Conservation (phyloP, 129 eudicot species). For the Cynara cardunculus region DNA sequence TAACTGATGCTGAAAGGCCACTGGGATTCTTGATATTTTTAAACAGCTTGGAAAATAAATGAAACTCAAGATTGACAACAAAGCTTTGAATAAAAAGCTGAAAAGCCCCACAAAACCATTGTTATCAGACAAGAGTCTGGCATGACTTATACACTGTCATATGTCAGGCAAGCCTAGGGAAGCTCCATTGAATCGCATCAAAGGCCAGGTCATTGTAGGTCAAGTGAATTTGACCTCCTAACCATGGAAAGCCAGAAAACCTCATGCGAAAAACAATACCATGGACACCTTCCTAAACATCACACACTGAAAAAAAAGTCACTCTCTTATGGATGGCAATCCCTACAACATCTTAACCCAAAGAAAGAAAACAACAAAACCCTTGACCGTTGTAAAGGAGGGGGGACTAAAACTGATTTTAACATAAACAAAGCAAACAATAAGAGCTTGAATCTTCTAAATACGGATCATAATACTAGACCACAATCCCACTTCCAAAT, state of each 20-base stretch:
- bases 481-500: not conserved
- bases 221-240: not conserved
- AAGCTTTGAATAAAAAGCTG: not conserved
- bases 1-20: not conserved
- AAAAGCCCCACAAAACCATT: not conserved
- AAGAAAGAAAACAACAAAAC: not conserved
- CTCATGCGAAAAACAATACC: not conserved
- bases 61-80: not conserved
- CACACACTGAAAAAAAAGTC: not conserved
- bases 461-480: not conserved
- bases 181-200: not conserved
- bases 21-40: not conserved
- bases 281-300: not conserved
- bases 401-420: not conserved
- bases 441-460: not conserved
- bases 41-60: not conserved
- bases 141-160: not conserved
- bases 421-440: not conserved
- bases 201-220: not conserved
- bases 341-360: not conserved
- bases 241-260: not conserved
- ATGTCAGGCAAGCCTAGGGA: not conserved
- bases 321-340: not conserved
- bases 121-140: not conserved
- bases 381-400: not conserved